Evolutionary conservation across 106 monocot species (phyloP), one percentile per base, ranked within the genome.

Genomic region (Acorus calamus): DNA sequence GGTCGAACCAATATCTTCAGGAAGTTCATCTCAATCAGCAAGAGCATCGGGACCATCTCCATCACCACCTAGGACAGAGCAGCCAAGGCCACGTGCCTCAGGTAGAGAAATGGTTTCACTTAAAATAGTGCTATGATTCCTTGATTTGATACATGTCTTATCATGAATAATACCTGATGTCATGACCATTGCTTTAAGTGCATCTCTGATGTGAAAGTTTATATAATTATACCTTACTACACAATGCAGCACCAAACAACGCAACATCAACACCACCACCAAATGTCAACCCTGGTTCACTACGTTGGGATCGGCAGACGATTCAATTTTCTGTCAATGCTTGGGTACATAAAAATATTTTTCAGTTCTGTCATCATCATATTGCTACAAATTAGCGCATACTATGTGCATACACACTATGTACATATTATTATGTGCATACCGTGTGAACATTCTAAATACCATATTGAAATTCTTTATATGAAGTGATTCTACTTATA

Each of bases 291-390:
- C 28, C 28, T 28, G 28, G 28, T 74, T 61, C 79, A 7, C 11
- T 81, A 13, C 73, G 12, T 44, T 60, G 28, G 28, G 28, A 28
- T 28, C 28, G 71, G 51, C 70, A 57, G 47, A 77, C 80, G 47
- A 76, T 87, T 56, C 80, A 84, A 52, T 87, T 92, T 67, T 74
- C 92, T 76, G 65, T 87, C 59, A 81, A 79, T 87, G 80, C 81
- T 56, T 92, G 87, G 92, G 87, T 92, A 81, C 28, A 28, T 28
- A 28, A 28, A 28, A 28, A 28, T 28, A 28, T 28, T 28, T 28
- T 14, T 59, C 14, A 11, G 11, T 14, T 59, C 3, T 2, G 11
- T 28, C 28, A 28, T 28, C 8, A 43, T 59, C 13, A 14, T 46
- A 4, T 49, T 43, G 41, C 61, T 5, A 51, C 7, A 9, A 51